phyloP scores from a whole-genome alignment of 75 land plant species.

The Selaginella tamariscina region DNA sequence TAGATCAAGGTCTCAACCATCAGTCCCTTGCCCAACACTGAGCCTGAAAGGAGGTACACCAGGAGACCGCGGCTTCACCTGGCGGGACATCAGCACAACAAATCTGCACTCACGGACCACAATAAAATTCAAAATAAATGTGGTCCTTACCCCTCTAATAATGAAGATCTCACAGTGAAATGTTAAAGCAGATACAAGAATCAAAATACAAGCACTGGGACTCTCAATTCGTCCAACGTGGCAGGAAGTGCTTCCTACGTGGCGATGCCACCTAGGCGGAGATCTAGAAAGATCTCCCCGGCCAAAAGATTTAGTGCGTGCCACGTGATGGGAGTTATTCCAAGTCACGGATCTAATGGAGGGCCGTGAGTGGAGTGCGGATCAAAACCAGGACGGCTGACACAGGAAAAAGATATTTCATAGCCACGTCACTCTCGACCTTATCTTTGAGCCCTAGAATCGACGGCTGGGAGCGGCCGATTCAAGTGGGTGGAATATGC shows the following conservation, averaged over 20 bases:
- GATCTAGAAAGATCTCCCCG: background rate
- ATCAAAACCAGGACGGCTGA: no score
- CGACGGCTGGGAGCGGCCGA: no score
- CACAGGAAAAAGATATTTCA: no score
- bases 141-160: background rate
- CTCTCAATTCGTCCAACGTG: background rate
- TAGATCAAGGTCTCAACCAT: constrained; percentile 13
- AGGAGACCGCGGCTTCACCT: constrained; percentile 18
- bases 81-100: constrained; percentile 16
- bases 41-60: constrained; percentile 28
- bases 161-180: background rate
- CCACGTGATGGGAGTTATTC: background rate
- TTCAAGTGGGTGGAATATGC: no score
- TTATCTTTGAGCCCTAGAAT: no score
- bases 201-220: background rate
- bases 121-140: no score
- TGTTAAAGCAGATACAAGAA: background rate
- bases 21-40: constrained; percentile 28
- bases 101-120: no score
- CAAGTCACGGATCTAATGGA: background rate
- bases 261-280: background rate
- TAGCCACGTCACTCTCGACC: no score
- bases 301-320: background rate
- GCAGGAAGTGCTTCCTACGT: background rate
- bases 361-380: background rate